Evolutionary conservation across 192 early-diverging fungal genomes (phyloP), one percentile per base, ranked within the genome.

Genomic region (Coemansia sp.): DNA sequence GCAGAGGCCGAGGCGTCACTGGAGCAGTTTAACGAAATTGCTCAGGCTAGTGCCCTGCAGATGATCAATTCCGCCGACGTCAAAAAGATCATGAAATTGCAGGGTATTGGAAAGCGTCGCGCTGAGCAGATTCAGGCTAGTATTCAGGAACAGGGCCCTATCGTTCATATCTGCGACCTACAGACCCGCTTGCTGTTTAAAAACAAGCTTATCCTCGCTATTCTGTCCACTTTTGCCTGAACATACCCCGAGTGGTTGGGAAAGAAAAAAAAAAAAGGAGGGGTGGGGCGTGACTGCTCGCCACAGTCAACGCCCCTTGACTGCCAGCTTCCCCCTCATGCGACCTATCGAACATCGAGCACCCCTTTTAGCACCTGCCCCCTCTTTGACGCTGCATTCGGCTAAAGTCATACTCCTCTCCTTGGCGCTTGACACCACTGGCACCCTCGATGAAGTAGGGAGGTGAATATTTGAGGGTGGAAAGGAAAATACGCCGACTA

Each of bases 101-200:
- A 87, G 62, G 85, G 84, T 13, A 87, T 89, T 39, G 88, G 88
- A 40, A 87, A 87, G 68, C 84, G 86, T 8, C 81, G 88, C 6
- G 88, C 88, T 2, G 80, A 86, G 73, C 81, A 85, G 65, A 89
- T 89, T 31, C 73, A 85, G 22, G 84, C 68, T 12, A 76, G 70
- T 10, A 74, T 87, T n/a, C 70, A 75, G 13, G 41, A 38, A 1
- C 46, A 72, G 1, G 88, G 88, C 12, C 83, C 86, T 0, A 63
- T 87, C 16, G 63, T 38, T 1, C 64, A 76, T 24, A 67, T 87
- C 4, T 66, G 69, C 2, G 85, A 87, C 49, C 66, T 87, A 47
- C 72, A 71, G 40, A 46, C 47, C 12, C 66, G 81, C 20, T 58
- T 83, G 43, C 73, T 73, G 36, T 83, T 83, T 34, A 83, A 83